Percentiles rank a stretch among this genome's conserved stretches.
phyloP scores from a whole-genome alignment of 768 basidiomycete genomes.

The Erythrobasidium yunnanense region DNA sequence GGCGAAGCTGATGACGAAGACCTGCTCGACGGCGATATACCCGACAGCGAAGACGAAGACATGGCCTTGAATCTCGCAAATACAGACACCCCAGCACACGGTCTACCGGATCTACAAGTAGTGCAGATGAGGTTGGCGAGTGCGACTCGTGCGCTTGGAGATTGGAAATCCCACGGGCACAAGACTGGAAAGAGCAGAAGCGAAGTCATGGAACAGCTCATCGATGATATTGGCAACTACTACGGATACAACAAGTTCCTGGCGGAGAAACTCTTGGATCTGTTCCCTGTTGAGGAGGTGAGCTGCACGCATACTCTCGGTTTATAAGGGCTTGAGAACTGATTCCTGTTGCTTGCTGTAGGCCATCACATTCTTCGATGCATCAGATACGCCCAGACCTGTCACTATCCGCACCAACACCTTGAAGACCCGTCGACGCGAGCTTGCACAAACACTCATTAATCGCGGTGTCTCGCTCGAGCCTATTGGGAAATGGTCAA shows the following conservation, averaged over 20 bases:
- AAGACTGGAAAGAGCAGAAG: slow-evolving; percentile 57
- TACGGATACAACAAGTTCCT: slow-evolving; percentile 97
- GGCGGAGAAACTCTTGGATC: slow-evolving; percentile 80
- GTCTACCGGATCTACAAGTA: slow-evolving; percentile 35
- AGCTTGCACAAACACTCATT: slow-evolving; percentile 83
- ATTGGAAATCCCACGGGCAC: slow-evolving; percentile 56
- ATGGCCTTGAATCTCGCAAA: slow-evolving; percentile 34
- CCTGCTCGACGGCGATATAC: slow-evolving; percentile 47
- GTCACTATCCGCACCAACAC: slow-evolving; percentile 98
- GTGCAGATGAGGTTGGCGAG: background rate
- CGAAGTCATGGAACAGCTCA: slow-evolving; percentile 77
- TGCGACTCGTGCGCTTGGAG: slow-evolving; percentile 49
- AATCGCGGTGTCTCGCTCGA: slow-evolving; percentile 95
- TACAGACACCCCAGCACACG: background rate
- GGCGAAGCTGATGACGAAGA: slow-evolving; percentile 47
- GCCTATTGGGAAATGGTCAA: slow-evolving; percentile 98
- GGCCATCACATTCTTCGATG: slow-evolving; percentile 97
- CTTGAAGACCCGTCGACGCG: slow-evolving; percentile 78
- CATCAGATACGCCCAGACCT: slow-evolving; percentile 87
- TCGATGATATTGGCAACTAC: slow-evolving; percentile 82
- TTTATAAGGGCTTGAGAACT: background rate
- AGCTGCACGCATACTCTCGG: slow-evolving; percentile 30
- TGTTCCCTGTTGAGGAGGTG: slow-evolving; percentile 88
- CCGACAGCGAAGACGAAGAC: slow-evolving; percentile 46
- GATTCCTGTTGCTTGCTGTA: slow-evolving; percentile 38